Evolutionary conservation across 2,329 filamentous ascomycete genomes (phyloP).

Genomic region (Calonectria hawksworthii): DNA sequence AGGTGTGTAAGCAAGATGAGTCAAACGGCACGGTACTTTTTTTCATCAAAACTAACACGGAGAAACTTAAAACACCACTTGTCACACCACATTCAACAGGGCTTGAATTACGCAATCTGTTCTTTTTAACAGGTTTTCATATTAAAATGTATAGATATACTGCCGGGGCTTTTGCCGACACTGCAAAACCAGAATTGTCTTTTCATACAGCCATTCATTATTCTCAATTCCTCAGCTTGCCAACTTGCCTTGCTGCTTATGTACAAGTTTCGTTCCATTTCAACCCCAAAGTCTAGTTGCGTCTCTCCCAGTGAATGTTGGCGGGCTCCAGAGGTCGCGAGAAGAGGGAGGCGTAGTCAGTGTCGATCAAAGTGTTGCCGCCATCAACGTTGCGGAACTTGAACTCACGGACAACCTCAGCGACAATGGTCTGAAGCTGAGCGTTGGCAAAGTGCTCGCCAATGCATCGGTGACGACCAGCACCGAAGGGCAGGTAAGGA

Average conservation of each 20-base stretch:
- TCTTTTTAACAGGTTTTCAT: conserved; percentile 38
- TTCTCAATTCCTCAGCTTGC: conserved; percentile 44
- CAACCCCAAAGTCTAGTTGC: conserved; percentile 56
- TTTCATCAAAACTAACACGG: background rate
- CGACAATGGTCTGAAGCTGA: conserved; percentile 89
- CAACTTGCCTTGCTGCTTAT: conserved; percentile 44
- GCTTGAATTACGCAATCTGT: background rate
- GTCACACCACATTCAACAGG: conserved; percentile 3
- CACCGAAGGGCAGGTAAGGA: conserved; percentile 94
- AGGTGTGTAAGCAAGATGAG: background rate
- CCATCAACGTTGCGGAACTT: conserved; percentile 84
- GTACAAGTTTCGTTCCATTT: conserved; percentile 42
- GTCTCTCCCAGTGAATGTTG: conserved; percentile 81
- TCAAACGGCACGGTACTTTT: background rate
- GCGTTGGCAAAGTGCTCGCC: conserved; percentile 97
- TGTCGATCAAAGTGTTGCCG: conserved; percentile 76
- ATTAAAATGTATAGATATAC: conserved; percentile 45
- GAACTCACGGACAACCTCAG: conserved; percentile 81
- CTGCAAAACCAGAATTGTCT: conserved; percentile 38
- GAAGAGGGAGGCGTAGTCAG: conserved; percentile 79
- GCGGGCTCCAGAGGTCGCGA: conserved; percentile 80
- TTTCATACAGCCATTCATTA: conserved; percentile 42
- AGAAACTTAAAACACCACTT: background rate
- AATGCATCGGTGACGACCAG: conserved; percentile 93
- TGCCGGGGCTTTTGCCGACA: conserved; percentile 38